These are phyloP conservation scores for Linanthus parryae DNA, from an alignment of 148 eudicot species.

Conservation along the genomic window DNA sequence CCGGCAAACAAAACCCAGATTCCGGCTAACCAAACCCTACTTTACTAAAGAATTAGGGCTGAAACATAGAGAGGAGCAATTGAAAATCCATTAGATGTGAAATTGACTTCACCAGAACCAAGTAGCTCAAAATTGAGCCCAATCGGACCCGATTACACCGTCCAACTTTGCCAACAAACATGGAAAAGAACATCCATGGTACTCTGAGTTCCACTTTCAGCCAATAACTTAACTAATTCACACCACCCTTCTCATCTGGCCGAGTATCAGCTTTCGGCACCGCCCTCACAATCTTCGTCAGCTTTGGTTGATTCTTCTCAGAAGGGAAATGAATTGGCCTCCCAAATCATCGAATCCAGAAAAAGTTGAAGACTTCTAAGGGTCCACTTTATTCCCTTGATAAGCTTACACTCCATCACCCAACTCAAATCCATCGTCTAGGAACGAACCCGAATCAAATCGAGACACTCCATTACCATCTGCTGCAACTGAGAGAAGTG, in stretches of 20 bases:
- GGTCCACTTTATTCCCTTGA: conserved; percentile 57
- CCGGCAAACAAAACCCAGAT: no score
- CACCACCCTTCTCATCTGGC: conserved; percentile 56
- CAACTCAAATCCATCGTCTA: no score
- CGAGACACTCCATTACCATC: no score
- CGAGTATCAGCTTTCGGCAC: conserved; percentile 62
- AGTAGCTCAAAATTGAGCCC: no score
- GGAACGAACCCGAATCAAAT: no score
- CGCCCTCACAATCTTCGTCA: conserved; percentile 70
- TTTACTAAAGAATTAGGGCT: no score
- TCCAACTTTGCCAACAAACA: conserved; percentile 40
- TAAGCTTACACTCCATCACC: conserved; percentile 71
- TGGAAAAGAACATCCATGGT: conserved; percentile 89
- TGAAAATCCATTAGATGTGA: no score
- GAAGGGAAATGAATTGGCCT: conserved; percentile 57
- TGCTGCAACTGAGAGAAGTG: no score
- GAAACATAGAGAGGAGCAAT: no score
- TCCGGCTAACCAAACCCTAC: no score
- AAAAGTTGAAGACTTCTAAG: conserved; percentile 62
- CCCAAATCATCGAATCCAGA: conserved; percentile 84
- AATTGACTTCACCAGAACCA: no score
- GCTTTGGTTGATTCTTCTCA: conserved; percentile 23
- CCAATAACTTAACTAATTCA: conserved; percentile 86
- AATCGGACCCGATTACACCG: no score
- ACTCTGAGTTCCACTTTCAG: conserved; percentile 70